phyloP scores from a whole-genome alignment of 208 protist genomes.

The Leishmania lainsoni region DNA sequence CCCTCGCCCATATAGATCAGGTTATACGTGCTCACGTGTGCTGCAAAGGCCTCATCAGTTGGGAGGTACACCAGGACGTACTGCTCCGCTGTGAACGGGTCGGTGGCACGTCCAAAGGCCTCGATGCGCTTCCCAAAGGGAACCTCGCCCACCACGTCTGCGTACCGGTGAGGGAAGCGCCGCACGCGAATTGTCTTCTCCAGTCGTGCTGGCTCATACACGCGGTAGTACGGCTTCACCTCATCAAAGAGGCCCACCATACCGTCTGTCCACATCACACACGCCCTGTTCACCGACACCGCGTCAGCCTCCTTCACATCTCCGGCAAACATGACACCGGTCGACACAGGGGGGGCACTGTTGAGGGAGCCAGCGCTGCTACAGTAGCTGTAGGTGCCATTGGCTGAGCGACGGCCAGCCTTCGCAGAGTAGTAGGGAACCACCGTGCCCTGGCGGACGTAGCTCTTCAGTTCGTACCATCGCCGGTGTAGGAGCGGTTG shows the following conservation, averaged over 20 bases:
- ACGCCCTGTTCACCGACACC: constrained; percentile 52
- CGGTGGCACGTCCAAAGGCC: constrained; percentile 52
- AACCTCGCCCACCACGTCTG: constrained; percentile 72
- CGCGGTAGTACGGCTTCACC: constrained; percentile 48
- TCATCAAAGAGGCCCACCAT: constrained; percentile 50
- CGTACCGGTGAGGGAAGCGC: constrained; percentile 63
- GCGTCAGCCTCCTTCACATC: constrained; percentile 71
- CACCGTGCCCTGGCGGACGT: constrained; percentile 50
- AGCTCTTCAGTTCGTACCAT: constrained; percentile 69
- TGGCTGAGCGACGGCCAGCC: no score
- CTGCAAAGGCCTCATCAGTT: constrained; percentile 14
- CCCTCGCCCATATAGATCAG: constrained; percentile 37
- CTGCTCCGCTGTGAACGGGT: constrained; percentile 61
- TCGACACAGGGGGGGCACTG: neutral
- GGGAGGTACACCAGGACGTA: constrained; percentile 74
- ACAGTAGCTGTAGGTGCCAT: no score
- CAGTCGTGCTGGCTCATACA: constrained; percentile 46
- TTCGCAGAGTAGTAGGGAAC: constrained; percentile 12
- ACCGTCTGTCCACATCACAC: constrained; percentile 60
- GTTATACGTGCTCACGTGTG: constrained; percentile 38
- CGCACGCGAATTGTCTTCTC: constrained; percentile 65
- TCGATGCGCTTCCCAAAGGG: constrained; percentile 55
- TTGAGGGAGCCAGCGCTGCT: neutral
- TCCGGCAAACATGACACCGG: constrained; percentile 16
- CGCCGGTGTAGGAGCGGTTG: constrained; percentile 56